phyloP scores from a whole-genome alignment of 139 green algal genomes.

The Astrephomene gubernaculifera region DNA sequence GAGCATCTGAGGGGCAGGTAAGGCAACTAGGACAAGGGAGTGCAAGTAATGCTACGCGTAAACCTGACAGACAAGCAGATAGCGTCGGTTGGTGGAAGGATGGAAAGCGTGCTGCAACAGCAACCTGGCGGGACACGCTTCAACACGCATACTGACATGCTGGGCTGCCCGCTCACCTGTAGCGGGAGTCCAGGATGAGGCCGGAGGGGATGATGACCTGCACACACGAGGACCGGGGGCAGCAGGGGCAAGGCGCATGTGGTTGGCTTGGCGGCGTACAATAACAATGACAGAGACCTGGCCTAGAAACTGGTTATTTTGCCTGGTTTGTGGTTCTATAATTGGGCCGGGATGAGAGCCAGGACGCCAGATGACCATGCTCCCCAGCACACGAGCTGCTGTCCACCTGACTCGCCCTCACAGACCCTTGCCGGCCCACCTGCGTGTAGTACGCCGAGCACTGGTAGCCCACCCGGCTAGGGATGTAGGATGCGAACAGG shows the following conservation, averaged over 20 bases:
- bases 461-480: slow-evolving; percentile 82
- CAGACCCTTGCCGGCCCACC: not conserved
- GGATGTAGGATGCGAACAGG: slow-evolving; percentile 79
- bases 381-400: no score
- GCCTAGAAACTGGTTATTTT: no score
- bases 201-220: slow-evolving; percentile 41
- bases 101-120: no score
- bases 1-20: not conserved
- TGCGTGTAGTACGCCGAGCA: slow-evolving; percentile 74
- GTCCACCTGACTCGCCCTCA: not conserved
- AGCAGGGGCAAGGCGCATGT: not conserved
- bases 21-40: no score
- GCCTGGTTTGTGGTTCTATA: no score
- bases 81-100: not conserved
- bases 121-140: not conserved
- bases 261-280: not conserved
- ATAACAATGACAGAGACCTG: not conserved
- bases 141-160: not conserved
- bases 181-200: slow-evolving; percentile 27
- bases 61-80: not conserved
- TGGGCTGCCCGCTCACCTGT: not conserved
- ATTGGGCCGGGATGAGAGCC: no score
- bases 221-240: no score
- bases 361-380: not conserved
- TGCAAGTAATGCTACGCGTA: not conserved